These are phyloP conservation scores for Cicer yamashitae DNA, from an alignment of 306 rosid species.

Conservation along the genomic window DNA sequence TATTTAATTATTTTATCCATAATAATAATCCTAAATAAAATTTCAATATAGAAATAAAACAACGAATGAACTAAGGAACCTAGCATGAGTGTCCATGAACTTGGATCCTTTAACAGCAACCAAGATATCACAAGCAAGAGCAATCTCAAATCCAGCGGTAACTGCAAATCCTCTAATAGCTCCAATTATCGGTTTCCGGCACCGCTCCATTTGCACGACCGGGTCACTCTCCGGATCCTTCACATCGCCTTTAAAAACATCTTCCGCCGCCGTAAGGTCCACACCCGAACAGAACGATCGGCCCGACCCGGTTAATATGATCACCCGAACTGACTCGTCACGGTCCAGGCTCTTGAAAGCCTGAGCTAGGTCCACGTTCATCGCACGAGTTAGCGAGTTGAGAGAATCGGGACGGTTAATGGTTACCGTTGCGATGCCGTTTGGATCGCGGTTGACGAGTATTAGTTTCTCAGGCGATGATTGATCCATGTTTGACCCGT, in stretches of 20 bases:
- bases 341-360: constrained; percentile 65
- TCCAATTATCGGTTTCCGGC: constrained; percentile 85
- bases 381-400: constrained; percentile 75
- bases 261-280: constrained; percentile 82
- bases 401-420: constrained; percentile 85
- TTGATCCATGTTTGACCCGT: constrained; percentile 48
- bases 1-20: too few relatives aligned
- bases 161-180: constrained; percentile 87
- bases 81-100: constrained; percentile 87
- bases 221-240: constrained; percentile 75
- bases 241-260: constrained; percentile 91
- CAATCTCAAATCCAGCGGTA: constrained; percentile 93
- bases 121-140: constrained; percentile 84
- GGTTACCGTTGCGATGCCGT: constrained; percentile 71
- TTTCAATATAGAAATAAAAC: neutral
- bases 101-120: constrained; percentile 82
- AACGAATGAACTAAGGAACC: constrained; percentile 48
- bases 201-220: constrained; percentile 81
- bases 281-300: constrained; percentile 95
- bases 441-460: constrained; percentile 56
- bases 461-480: constrained; percentile 61
- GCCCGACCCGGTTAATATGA: constrained; percentile 80
- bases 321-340: constrained; percentile 72
- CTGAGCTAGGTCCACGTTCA: constrained; percentile 78
- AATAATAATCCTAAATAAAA: neutral